A percentile compares a stretch with the other conserved stretches of the same genome.
Conservation (phyloP, 2,329 filamentous ascomycete genomes). For the Calonectria pseudoreteaudii region DNA sequence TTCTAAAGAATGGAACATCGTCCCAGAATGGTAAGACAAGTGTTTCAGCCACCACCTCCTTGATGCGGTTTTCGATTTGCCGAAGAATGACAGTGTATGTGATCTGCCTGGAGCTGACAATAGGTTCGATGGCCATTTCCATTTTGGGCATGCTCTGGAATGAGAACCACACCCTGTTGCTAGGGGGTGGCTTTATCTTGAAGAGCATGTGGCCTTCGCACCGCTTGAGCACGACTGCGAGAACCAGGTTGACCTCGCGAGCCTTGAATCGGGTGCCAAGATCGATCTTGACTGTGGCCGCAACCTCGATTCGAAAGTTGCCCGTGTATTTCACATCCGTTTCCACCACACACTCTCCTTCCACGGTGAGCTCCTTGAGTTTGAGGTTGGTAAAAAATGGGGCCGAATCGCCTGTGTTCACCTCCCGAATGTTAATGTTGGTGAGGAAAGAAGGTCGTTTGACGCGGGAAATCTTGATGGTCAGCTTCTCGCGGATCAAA, state of each 20-base stretch:
- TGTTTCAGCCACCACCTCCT: conserved; percentile 93
- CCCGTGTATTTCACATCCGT: conserved; percentile 90
- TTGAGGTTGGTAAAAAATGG: conserved; percentile 91
- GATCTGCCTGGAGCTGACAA: conserved; percentile 94
- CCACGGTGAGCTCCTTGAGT: conserved; percentile 88
- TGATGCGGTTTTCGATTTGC: conserved; percentile 94
- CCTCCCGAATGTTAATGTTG: conserved; percentile 82
- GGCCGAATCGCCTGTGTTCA: conserved; percentile 87
- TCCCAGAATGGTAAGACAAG: conserved; percentile 96
- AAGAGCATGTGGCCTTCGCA: conserved; percentile 87
- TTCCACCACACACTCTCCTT: conserved; percentile 89
- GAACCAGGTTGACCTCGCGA: conserved; percentile 87
- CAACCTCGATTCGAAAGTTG: conserved; percentile 89
- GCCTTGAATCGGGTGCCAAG: conserved; percentile 89
- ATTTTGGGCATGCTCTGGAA: conserved; percentile 96
- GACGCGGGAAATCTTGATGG: conserved; percentile 94
- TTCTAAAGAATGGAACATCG: conserved; percentile 90
- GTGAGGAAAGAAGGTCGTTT: conserved; percentile 93
- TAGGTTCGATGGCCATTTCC: conserved; percentile 93
- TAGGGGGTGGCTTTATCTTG: conserved; percentile 93
- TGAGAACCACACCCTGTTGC: conserved; percentile 95
- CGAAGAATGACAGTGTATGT: conserved; percentile 93
- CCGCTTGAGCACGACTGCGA: conserved; percentile 86
- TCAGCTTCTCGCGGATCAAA: conserved; percentile 85
- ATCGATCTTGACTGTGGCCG: conserved; percentile 92